phyloP scores from a whole-genome alignment of 176 grass and related monocot species.

The Tuctoria greenei region DNA sequence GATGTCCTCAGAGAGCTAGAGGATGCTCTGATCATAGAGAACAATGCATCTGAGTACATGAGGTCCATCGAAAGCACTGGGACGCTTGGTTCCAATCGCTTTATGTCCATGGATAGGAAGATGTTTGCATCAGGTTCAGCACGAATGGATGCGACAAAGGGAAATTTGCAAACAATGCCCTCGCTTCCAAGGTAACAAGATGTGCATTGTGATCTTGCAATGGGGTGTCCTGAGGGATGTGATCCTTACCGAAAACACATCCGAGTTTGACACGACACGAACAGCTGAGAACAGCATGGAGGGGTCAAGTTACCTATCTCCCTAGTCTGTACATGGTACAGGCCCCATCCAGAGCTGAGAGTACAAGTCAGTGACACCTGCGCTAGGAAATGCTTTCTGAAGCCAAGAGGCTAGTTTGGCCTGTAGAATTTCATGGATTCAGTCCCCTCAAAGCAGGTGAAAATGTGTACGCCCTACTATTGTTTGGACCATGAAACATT shows the following conservation, averaged over 20 bases:
- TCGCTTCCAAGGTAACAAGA: constrained; percentile 46
- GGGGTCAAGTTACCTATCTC: constrained; percentile 5
- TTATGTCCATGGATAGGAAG: constrained; percentile 53
- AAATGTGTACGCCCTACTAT: neutral
- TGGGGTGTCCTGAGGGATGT: neutral
- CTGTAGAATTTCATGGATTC: constrained; percentile 31
- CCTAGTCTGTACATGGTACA: neutral
- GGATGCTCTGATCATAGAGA: constrained; percentile 74
- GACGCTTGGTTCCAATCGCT: constrained; percentile 61
- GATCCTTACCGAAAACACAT: constrained; percentile 13
- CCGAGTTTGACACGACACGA: constrained; percentile 10
- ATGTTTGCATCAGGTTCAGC: constrained; percentile 44
- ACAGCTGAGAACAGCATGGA: constrained; percentile 15
- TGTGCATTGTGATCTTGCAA: neutral
- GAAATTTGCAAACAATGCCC: constrained; percentile 30
- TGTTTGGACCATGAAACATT: neutral
- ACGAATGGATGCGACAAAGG: constrained; percentile 20
- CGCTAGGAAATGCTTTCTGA: constrained; percentile 11
- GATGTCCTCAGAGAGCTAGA: constrained; percentile 65
- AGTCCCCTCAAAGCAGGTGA: constrained; percentile 17
- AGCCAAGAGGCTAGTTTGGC: constrained; percentile 24
- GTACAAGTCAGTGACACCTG: neutral
- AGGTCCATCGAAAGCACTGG: constrained; percentile 65
- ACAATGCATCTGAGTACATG: constrained; percentile 77
- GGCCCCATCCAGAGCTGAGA: neutral